Evolutionary conservation across 2,329 filamentous ascomycete species (phyloP).

Genomic region (Talaromyces albobiverticillius): DNA sequence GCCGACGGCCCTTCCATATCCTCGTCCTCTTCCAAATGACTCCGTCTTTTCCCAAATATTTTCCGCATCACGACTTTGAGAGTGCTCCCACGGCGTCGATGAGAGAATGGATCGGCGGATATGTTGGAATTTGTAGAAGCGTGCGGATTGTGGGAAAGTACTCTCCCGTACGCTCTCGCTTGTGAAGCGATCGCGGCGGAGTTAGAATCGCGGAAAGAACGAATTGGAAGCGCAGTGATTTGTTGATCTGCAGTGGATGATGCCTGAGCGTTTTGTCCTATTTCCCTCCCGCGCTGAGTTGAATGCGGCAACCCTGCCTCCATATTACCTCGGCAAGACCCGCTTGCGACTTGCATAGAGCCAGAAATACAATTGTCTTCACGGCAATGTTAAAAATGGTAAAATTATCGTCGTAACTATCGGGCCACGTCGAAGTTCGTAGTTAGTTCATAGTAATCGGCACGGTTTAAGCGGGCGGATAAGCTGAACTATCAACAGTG

Average conservation of each 20-base stretch:
- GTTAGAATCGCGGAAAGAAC: slow-evolving; percentile 8
- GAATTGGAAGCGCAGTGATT: slow-evolving; percentile 13
- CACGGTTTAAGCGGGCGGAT: background rate
- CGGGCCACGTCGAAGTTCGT: background rate
- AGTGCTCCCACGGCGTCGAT: slow-evolving; percentile 41
- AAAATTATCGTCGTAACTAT: too few species aligned
- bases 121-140: slow-evolving; percentile 23
- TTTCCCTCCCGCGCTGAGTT: slow-evolving; percentile 16
- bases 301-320: slow-evolving; percentile 28
- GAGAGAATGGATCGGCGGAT: slow-evolving; percentile 24
- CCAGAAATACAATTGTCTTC: background rate
- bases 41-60: slow-evolving; percentile 39
- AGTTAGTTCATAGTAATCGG: background rate
- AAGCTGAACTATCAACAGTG: background rate
- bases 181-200: slow-evolving; percentile 6
- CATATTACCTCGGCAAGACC: slow-evolving; percentile 25
- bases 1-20: slow-evolving; percentile 14
- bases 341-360: background rate
- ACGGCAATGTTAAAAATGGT: background rate
- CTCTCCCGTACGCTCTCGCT: slow-evolving; percentile 7
- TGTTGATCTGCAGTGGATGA: slow-evolving; percentile 14
- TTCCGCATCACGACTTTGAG: slow-evolving; percentile 45
- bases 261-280: slow-evolving; percentile 13
- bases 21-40: slow-evolving; percentile 29
- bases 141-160: slow-evolving; percentile 21